These are phyloP conservation scores for Claviceps sp. DNA, from an alignment of 2,329 filamentous ascomycete genomes.

Conservation along the genomic window DNA sequence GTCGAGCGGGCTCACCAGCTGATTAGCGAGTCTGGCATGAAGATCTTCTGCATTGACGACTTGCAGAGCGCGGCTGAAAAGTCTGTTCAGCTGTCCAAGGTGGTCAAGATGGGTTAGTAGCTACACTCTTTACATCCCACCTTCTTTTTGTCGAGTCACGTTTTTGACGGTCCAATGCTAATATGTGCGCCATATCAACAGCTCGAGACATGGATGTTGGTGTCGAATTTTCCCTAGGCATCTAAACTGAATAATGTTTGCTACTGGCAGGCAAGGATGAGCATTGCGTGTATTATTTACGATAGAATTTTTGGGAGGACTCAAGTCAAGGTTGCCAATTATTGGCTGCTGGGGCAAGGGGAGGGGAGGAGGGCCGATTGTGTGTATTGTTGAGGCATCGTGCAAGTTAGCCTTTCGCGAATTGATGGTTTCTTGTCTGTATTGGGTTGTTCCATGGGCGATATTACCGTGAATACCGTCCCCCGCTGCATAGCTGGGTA, in stretches of 20 bases:
- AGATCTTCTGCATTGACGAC: conserved; percentile 99
- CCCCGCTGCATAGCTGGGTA: too few relatives aligned
- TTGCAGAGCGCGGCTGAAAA: conserved; percentile 95
- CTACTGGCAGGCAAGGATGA: conserved; percentile 2
- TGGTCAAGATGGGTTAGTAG: conserved; percentile 86
- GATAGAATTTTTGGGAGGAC: neutral
- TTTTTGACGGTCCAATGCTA: conserved; percentile 7
- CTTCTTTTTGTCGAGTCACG: neutral
- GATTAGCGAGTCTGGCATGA: conserved; percentile 94
- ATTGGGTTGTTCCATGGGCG: neutral
- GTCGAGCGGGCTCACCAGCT: conserved; percentile 84
- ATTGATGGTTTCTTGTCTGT: neutral
- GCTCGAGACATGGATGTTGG: conserved; percentile 94
- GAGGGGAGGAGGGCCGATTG: neutral
- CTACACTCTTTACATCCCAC: neutral
- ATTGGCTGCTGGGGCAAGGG: neutral
- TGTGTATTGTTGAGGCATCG: conserved; percentile 4
- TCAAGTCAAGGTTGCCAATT: neutral
- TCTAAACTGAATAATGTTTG: conserved; percentile 34
- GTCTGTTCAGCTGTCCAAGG: conserved; percentile 96
- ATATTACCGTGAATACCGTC: too few relatives aligned
- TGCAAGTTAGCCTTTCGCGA: conserved; percentile 3
- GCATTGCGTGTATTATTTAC: conserved; percentile 16
- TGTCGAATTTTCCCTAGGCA: conserved; percentile 88
- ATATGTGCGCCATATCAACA: conserved; percentile 18